Evolutionary conservation across 2,329 filamentous ascomycete genomes (phyloP).

Genomic region (Epicoccum sorghinum): DNA sequence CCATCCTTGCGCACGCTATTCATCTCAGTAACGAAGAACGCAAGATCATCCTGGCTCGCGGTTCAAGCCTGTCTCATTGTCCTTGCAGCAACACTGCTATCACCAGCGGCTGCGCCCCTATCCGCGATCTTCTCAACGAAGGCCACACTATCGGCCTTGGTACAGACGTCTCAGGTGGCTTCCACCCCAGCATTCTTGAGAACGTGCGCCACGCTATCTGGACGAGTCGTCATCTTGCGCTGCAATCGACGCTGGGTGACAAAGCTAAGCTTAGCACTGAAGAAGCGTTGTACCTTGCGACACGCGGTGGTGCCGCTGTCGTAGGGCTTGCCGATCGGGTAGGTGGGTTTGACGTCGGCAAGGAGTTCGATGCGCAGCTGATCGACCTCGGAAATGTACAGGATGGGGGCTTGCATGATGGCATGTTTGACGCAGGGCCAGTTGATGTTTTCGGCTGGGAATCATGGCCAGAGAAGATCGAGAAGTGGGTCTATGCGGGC

Average conservation of each 20-base stretch:
- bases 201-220: conserved; percentile 81
- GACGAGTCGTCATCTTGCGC: conserved; percentile 74
- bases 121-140: conserved; percentile 74
- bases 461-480: conserved; percentile 81
- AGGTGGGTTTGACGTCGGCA: conserved; percentile 83
- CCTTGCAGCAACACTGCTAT: conserved; percentile 85
- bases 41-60: conserved; percentile 63
- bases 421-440: conserved; percentile 61
- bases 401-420: conserved; percentile 37
- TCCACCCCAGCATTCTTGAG: conserved; percentile 79
- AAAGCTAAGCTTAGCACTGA: conserved; percentile 76
- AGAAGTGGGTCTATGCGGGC: conserved; percentile 94
- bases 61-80: conserved; percentile 79
- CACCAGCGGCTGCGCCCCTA: conserved; percentile 76
- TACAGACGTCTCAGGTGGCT: conserved; percentile 90
- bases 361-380: conserved; percentile 90
- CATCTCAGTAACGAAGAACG: conserved; percentile 74
- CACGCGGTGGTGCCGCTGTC: conserved; percentile 82
- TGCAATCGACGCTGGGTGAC: conserved; percentile 48
- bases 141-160: conserved; percentile 84
- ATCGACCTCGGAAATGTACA: conserved; percentile 63
- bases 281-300: conserved; percentile 86
- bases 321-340: conserved; percentile 74
- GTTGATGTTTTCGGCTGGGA: conserved; percentile 94
- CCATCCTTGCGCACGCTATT: conserved; percentile 84